Conservation (phyloP, 768 basidiomycete genomes). For the Hydnomerulius pinastri region DNA sequence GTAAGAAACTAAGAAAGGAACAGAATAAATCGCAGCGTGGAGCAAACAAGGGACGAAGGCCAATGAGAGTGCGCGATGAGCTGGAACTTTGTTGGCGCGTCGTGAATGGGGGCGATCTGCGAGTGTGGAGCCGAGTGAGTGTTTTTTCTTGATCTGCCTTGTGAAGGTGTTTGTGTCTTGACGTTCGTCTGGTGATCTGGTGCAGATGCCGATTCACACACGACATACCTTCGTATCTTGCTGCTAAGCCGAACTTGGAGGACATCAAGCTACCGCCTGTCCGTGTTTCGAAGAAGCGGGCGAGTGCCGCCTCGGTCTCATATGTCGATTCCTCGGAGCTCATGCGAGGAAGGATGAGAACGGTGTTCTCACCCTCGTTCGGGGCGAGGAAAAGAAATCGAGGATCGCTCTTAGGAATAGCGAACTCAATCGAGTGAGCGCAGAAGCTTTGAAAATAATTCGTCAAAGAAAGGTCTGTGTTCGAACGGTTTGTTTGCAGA, state of each 20-base stretch:
- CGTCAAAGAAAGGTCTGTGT: conserved; percentile 64
- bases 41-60: conserved; percentile 81
- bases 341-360: conserved; percentile 58
- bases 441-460: conserved; percentile 59
- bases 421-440: conserved; percentile 72
- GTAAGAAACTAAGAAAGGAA: conserved; percentile 55
- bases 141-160: not conserved
- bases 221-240: conserved; percentile 74
- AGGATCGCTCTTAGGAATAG: conserved; percentile 44
- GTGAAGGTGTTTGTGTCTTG: too few relatives aligned
- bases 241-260: conserved; percentile 64
- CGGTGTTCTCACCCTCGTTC: conserved; percentile 45
- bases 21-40: conserved; percentile 76
- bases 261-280: conserved; percentile 57
- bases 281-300: conserved; percentile 30
- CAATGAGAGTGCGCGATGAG: conserved; percentile 76
- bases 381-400: conserved; percentile 62
- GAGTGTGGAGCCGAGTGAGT: conserved; percentile 69
- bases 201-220: conserved; percentile 79
- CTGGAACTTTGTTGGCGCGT: conserved; percentile 81
- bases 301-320: conserved; percentile 59
- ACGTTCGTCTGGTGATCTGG: not conserved
- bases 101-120: conserved; percentile 69
- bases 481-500: not conserved
- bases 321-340: conserved; percentile 87